Evolutionary conservation across 23 red algal species (phyloP).

Genomic region (Gracilaria gracilis): DNA sequence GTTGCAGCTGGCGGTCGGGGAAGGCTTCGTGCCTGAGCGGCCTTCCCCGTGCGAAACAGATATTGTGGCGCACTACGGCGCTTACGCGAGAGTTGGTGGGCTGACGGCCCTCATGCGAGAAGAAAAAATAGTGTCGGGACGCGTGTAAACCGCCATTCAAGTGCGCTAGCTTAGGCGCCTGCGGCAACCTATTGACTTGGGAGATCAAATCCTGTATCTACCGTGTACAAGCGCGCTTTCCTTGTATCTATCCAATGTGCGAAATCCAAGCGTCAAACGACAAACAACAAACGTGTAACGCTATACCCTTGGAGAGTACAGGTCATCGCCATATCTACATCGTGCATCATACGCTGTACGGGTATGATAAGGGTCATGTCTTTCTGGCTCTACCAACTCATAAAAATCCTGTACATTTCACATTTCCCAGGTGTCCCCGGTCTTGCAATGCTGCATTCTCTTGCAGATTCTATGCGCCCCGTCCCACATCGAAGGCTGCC

Average conservation of each 20-base stretch:
- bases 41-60: background rate
- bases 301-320: too few relatives aligned
- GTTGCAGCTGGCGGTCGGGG: background rate
- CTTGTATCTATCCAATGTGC: background rate
- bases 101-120: conserved; percentile 16
- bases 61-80: background rate
- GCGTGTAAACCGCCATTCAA: conserved; percentile 24
- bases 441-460: too few relatives aligned
- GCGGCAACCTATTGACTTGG: background rate
- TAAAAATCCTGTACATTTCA: too few relatives aligned
- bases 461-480: too few relatives aligned
- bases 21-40: background rate
- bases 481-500: too few relatives aligned
- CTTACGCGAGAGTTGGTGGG: background rate
- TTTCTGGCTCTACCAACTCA: too few relatives aligned
- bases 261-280: conserved; percentile 5
- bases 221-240: background rate
- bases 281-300: conserved; percentile 13
- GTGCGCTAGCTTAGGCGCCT: background rate
- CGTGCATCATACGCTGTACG: too few relatives aligned
- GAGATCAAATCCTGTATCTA: background rate
- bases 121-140: background rate
- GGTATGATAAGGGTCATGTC: too few relatives aligned
- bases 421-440: too few relatives aligned
- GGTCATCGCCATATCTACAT: too few relatives aligned